Evolutionary conservation across 805 yeast genomes (phyloP).

Genomic region (Jamesozyma jinghongensis): DNA sequence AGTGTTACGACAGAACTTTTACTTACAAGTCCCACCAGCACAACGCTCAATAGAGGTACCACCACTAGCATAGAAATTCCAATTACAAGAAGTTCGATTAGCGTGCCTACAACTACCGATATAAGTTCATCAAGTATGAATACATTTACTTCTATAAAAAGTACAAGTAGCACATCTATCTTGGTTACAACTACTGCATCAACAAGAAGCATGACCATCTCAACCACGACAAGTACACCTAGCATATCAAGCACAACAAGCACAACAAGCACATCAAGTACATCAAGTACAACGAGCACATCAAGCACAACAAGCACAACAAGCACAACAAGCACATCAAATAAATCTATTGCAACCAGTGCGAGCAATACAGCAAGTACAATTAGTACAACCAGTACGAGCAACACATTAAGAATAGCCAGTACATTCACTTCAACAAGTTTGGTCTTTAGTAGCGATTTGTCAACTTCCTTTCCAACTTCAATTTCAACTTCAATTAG

Average conservation of each 20-base stretch:
- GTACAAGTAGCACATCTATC: too few species aligned
- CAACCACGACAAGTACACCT: conserved; percentile 1
- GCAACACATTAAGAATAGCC: neutral
- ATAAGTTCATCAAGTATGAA: neutral
- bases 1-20: too few species aligned
- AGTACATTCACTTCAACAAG: neutral
- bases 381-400: conserved; percentile 1
- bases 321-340: conserved; percentile 4
- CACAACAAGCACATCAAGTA: neutral
- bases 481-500: conserved; percentile 9
- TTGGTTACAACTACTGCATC: conserved; percentile 1
- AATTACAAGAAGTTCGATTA: neutral
- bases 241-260: conserved; percentile 3
- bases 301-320: conserved; percentile 5
- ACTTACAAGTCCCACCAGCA: too few species aligned
- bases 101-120: neutral
- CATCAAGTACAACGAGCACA: conserved; percentile 4
- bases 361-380: conserved; percentile 5
- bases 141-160: neutral
- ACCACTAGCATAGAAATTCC: neutral
- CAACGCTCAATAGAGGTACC: too few species aligned
- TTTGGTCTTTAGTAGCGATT: neutral
- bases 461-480: neutral
- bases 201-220: neutral
- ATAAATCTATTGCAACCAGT: conserved; percentile 3